Evolutionary conservation across 257 asterid species (phyloP), one percentile per base, ranked within the genome.

Genomic region (Capsicum pubescens): DNA sequence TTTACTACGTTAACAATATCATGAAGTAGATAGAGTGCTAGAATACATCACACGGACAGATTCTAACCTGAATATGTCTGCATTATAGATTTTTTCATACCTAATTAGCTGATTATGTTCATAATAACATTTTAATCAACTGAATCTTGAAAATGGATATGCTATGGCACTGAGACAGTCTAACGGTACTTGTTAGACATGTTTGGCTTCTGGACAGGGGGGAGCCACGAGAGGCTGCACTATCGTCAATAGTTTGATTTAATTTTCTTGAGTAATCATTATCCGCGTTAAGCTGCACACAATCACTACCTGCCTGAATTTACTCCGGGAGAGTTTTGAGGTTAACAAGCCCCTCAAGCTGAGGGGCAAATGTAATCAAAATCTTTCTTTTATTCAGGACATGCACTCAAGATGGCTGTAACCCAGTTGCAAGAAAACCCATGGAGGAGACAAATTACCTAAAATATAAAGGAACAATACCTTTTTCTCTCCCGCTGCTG

Each of bases 401-500:
- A 61, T 7, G 46, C 59, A 50, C 46, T 46, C 81, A 52, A 74
- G 81, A 74, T 74, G 35, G 21, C 61, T 50, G 61, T 54, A 13
- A 50, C 81, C 44, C 61, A 50, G 36, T 74, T 50, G 50, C 19
- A 64, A 61, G 17, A 26, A 72, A 36, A 56, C 13, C 14, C 7
- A 11, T 15, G 58, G 69, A 61, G 85, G 83, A 84, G 82, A 36
- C 46, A 52, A 77, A 74, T 14, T 54, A 54, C 64, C 50, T 26
- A 71, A 57, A 46, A 71, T 77, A 76, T 14, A 54, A 54, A 54
- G 50, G 50, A 77, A 77, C 7, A 54, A 74, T 85, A 94, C 98
- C 94, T 91, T 87, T 85, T 90, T 90, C 81, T 85, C 91, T 79
- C 91, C 80, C 82, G 92, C 95, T 55, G 88, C 85, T 36, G 91